Percentiles rank a stretch among this genome's conserved stretches.
Conservation (phyloP, 495 filamentous ascomycete genomes). For the Xylaria grammica region DNA sequence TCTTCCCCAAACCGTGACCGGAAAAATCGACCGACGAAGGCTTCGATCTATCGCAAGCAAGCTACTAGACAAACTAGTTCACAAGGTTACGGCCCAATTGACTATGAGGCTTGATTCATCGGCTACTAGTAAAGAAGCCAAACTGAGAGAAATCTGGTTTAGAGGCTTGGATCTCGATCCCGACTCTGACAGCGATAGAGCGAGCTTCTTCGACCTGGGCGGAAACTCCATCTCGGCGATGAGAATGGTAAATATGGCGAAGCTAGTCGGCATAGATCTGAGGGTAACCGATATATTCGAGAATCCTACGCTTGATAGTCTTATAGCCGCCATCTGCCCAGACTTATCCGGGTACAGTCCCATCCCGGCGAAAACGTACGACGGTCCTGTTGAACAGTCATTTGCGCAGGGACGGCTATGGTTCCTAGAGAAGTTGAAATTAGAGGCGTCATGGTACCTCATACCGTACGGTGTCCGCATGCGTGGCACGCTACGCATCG, state of each 20-base stretch:
- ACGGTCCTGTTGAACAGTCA: slow-evolving; percentile 22
- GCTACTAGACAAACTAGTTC: slow-evolving; percentile 2
- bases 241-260: slow-evolving; percentile 18
- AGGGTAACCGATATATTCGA: slow-evolving; percentile 16
- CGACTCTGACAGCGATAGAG: not conserved
- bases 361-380: slow-evolving; percentile 12
- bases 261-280: slow-evolving; percentile 9
- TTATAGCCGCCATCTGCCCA: not conserved
- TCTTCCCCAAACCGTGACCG: slow-evolving; percentile 14
- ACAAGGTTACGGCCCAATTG: not conserved
- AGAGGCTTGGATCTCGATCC: not conserved
- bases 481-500: slow-evolving; percentile 17
- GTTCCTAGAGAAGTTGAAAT: slow-evolving; percentile 23
- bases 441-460: slow-evolving; percentile 20
- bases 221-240: slow-evolving; percentile 21
- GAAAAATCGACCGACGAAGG: slow-evolving; percentile 17
- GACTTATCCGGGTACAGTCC: not conserved
- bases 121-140: slow-evolving; percentile 2
- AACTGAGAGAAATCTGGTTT: slow-evolving; percentile 6
- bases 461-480: slow-evolving; percentile 22
- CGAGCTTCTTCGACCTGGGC: slow-evolving; percentile 22
- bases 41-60: slow-evolving; percentile 12
- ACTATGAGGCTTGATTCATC: not conserved
- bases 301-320: slow-evolving; percentile 11
- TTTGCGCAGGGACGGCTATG: slow-evolving; percentile 25